Percentiles rank a stretch among this genome's conserved stretches.
These are phyloP conservation scores for Phyllosticta citriasiana DNA, from an alignment of 2,329 filamentous ascomycete species.

Conservation along the genomic window DNA sequence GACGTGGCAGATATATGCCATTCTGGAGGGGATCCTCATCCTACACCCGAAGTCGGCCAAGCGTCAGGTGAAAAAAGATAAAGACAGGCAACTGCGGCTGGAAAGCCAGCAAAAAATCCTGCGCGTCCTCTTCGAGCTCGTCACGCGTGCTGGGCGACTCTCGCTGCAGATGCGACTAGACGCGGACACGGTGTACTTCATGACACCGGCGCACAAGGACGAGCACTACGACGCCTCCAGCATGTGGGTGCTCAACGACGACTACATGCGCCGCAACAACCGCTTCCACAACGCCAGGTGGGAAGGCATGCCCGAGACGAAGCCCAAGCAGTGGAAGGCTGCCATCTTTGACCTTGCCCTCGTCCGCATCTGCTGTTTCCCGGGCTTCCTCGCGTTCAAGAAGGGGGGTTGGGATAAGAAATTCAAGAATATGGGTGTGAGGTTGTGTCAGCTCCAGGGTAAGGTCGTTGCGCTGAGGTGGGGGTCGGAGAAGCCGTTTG, in stretches of 20 bases:
- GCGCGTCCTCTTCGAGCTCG: neutral
- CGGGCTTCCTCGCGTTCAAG: constrained; percentile 1
- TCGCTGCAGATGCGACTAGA: constrained; percentile 5
- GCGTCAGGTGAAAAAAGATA: too few relatives aligned
- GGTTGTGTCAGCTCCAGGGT: neutral
- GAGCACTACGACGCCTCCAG: neutral
- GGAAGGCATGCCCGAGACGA: neutral
- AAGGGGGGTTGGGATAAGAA: neutral
- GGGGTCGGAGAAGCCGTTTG: neutral
- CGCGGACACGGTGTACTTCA: neutral
- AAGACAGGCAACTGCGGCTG: neutral
- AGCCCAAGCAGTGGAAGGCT: neutral
- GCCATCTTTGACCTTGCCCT: neutral
- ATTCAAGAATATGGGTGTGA: neutral
- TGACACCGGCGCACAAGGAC: neutral
- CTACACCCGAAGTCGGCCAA: neutral
- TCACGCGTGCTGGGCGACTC: neutral
- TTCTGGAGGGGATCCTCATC: constrained; percentile 1
- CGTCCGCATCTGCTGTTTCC: neutral
- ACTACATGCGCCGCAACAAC: neutral
- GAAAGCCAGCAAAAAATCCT: neutral
- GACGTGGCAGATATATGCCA: neutral
- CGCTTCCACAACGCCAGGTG: neutral
- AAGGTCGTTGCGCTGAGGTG: neutral
- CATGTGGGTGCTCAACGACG: neutral